Base-by-base conservation (phyloP, 2,329 filamentous ascomycete genomes). In the Cryphonectria parasitica region DNA sequence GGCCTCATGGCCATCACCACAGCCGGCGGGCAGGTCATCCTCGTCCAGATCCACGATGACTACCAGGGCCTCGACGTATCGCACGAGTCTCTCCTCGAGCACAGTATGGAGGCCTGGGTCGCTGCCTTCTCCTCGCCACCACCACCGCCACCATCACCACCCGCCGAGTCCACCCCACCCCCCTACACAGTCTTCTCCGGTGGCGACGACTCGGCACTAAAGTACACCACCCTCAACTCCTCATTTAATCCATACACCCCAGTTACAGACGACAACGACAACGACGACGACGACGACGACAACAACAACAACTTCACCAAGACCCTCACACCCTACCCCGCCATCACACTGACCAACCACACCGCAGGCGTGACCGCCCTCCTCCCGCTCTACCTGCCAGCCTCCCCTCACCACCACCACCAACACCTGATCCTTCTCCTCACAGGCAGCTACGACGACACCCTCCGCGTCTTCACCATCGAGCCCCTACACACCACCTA, bases 391-490 rank as follows among this genome's bases (percentile, higher is more conserved):
- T 77, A 85, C 0, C 28, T 82, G 2, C 76, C 81, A 97, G 2
- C 77, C 85, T 0, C 25, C 82, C 3, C 76, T 79, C 1, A 58
- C 77, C 6, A 74, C 78, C 11, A 82, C 86, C 11, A 74, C 78
- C 11, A 82, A 86, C 13, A 82, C 82, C 3, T 83, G 84, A 1
- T 83, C 4, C 77, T 96, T 5, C 80, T 97, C 2, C 77, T 97
- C 2, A 98, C 95, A 0, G 96, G 96, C 4, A 97, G 93, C 77
- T 99, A 98, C 77, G 96, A 98, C 76, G 95, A 98, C 75, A 84
- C 86, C 72, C 83, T 98, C 25, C 88, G 95, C 17, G 83, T 97
- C 1, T 86, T 92, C 64, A 79, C 85, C 0, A 81, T 89, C 15
- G 78, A 82, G 36, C 81, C 84, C 15, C 79, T 81, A 2, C 75